Evolutionary conservation across 2,329 filamentous ascomycete genomes (phyloP).

Genomic region (Cladosporium sp.): DNA sequence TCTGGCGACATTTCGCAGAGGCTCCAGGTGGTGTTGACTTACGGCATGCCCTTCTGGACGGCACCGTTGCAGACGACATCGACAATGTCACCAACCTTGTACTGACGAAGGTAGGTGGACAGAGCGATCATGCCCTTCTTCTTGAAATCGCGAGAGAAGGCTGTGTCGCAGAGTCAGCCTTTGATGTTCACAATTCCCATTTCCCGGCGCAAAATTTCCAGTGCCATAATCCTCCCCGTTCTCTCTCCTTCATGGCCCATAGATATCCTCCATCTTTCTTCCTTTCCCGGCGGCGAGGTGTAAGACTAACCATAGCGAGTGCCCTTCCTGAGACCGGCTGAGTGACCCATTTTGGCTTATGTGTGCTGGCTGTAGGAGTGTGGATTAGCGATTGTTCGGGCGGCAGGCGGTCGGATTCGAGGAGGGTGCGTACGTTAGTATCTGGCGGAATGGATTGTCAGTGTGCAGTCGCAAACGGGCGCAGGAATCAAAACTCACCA

Average conservation of each 20-base stretch:
- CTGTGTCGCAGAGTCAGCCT: slow-evolving; percentile 27
- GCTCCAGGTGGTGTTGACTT: slow-evolving; percentile 45
- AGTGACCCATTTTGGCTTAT: slow-evolving; percentile 54
- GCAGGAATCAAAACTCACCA: slow-evolving; percentile 15
- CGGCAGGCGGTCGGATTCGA: not conserved
- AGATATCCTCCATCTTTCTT: slow-evolving; percentile 17
- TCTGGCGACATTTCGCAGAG: not conserved
- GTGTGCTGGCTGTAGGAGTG: slow-evolving; percentile 27
- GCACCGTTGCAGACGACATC: slow-evolving; percentile 99
- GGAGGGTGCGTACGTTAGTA: slow-evolving; percentile 19
- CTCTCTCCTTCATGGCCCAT: not conserved
- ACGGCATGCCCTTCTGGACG: slow-evolving; percentile 83
- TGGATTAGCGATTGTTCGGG: slow-evolving; percentile 21
- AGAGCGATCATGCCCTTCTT: slow-evolving; percentile 92
- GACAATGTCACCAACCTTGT: slow-evolving; percentile 98
- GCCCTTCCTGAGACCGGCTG: slow-evolving; percentile 47
- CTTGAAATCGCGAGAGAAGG: slow-evolving; percentile 93
- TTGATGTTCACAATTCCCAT: slow-evolving; percentile 14
- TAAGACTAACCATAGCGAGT: slow-evolving; percentile 43
- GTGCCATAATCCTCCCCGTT: slow-evolving; percentile 44
- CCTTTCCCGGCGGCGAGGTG: slow-evolving; percentile 12
- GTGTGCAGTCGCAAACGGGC: slow-evolving; percentile 13
- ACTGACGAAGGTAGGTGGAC: slow-evolving; percentile 91
- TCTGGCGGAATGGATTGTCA: slow-evolving; percentile 15
- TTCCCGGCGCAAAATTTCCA: not conserved